Base-by-base conservation (phyloP, 2,329 filamentous ascomycete species). In the Botryotinia convoluta region DNA sequence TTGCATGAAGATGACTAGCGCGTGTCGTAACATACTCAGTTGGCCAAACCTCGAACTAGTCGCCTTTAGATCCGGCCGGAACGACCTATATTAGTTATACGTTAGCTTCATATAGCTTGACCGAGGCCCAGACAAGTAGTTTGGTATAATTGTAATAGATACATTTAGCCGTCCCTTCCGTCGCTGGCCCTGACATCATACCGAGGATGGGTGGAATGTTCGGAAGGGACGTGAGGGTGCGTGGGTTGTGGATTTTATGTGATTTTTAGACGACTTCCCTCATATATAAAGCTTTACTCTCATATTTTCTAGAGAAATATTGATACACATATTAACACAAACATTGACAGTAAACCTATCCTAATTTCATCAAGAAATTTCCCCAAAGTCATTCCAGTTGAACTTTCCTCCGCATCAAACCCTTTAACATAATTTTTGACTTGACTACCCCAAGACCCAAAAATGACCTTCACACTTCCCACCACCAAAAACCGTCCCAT, bases 401-500 rank as follows among this genome's bases (percentile, higher is more conserved):
- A 9, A 64, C 35, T 14, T 26, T 3, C 42, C 18, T 45, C 5
- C 20, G 18, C n/a, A 35, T 22, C 2, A n/a, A 48, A 51, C 22
- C 18, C 5, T 63, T 22, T 6, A 16, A 29, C 4, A 16, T 18
- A 18, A 18, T 22, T 14, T 14, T 20, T 18, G 26, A n/a, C 8
- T 45, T 35, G 45, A 37, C n/a, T 18, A 18, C 12, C 32, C 39
- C 8, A 39, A 54, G 4, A 14, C 37, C 26, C 32, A 37, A 57
- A 71, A 32, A 74, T 74, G 72, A 59, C 67, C 32, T 59, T 60
- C 45, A 61, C 42, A 22, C 44, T 74, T 16, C 65, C 62, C 20
- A 26, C n/a, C 14, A 75, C 60, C 73, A 77, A 70, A 74, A 74
- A 74, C 45, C 79, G 82, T 35, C 80, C 82, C 5, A 80, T 85